A percentile compares a stretch with the other conserved stretches of the same genome.
Evolutionary conservation across 805 yeast genomes (phyloP).

Genomic region (Ascoidea rubescens): DNA sequence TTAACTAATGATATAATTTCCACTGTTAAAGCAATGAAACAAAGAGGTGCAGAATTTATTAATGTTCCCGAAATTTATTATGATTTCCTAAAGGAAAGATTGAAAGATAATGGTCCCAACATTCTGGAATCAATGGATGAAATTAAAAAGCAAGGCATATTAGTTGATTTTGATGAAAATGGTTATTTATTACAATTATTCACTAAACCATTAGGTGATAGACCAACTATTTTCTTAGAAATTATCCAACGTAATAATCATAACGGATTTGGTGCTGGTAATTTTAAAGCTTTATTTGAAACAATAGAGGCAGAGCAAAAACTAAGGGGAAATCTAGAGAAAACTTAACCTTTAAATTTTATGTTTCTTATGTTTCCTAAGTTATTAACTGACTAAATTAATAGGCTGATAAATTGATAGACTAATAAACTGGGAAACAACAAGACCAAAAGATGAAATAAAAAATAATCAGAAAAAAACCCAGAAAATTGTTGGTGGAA

Average conservation of each 20-base stretch:
- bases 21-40: slow-evolving; percentile 36
- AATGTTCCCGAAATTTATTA: slow-evolving; percentile 47
- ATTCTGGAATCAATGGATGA: slow-evolving; percentile 38
- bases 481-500: too few species aligned
- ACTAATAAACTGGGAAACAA: too few species aligned
- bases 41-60: slow-evolving; percentile 63
- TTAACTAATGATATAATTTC: slow-evolving; percentile 44
- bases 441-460: too few species aligned
- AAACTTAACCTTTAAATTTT: not conserved
- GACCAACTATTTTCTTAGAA: slow-evolving; percentile 77
- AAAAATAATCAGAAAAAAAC: too few species aligned
- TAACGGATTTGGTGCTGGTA: slow-evolving; percentile 83
- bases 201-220: slow-evolving; percentile 59
- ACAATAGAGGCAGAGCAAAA: slow-evolving; percentile 68
- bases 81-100: slow-evolving; percentile 27
- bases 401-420: too few species aligned
- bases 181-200: slow-evolving; percentile 75
- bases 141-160: slow-evolving; percentile 38
- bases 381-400: too few species aligned
- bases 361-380: too few species aligned
- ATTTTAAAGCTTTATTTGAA: slow-evolving; percentile 71
- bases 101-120: slow-evolving; percentile 27
- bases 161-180: slow-evolving; percentile 64
- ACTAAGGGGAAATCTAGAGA: slow-evolving; percentile 45
- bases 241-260: slow-evolving; percentile 70